A percentile compares a stretch with the other conserved stretches of the same genome.
phyloP scores from a whole-genome alignment of 345 rosid species.

The Acer saccharum region DNA sequence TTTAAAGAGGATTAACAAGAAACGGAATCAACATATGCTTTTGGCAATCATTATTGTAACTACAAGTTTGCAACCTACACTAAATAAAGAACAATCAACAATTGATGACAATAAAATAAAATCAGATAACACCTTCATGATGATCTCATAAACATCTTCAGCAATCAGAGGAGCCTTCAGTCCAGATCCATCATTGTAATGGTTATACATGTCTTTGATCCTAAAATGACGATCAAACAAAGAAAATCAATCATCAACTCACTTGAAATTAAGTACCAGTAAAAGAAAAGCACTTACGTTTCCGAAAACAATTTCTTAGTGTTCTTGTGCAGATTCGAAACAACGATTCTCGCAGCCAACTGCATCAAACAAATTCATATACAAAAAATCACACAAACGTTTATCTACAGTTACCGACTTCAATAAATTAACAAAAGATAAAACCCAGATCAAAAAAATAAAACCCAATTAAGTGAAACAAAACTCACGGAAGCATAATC shows the following conservation, averaged over 20 bases:
- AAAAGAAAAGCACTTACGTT: slow-evolving; percentile 55
- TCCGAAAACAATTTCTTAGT: slow-evolving; percentile 93
- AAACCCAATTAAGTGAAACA: background rate
- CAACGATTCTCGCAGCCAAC: slow-evolving; percentile 98
- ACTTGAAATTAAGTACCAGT: background rate
- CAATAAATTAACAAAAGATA: background rate
- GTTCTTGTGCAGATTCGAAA: slow-evolving; percentile 96
- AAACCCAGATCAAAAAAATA: background rate
- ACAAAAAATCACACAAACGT: background rate
- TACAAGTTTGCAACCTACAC: background rate
- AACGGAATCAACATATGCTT: background rate
- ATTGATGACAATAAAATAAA: background rate
- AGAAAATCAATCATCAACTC: slow-evolving; percentile 5
- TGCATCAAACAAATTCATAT: slow-evolving; percentile 30
- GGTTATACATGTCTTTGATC: slow-evolving; percentile 80
- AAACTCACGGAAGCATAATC: slow-evolving; percentile 90
- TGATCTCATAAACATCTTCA: slow-evolving; percentile 87
- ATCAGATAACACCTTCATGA: slow-evolving; percentile 60
- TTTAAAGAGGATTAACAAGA: background rate
- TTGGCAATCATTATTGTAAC: background rate
- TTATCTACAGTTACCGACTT: background rate
- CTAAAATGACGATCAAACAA: slow-evolving; percentile 40
- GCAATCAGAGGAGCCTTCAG: slow-evolving; percentile 78
- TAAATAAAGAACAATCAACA: background rate
- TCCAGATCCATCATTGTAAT: slow-evolving; percentile 76